Conservation (phyloP, 108 stramenopile genomes). For the Cyclotella kingstonii region DNA sequence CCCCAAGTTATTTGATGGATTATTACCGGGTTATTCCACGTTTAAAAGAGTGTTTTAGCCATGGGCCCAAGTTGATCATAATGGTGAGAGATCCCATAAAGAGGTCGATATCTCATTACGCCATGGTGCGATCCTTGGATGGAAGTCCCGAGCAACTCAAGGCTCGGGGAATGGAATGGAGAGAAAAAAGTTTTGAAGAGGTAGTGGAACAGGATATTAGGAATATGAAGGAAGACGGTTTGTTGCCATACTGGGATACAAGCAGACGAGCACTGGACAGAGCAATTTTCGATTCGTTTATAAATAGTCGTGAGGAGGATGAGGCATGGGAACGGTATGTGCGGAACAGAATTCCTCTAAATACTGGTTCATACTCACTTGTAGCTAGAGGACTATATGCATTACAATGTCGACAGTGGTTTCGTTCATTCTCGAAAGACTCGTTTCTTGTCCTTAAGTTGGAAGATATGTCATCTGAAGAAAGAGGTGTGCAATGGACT, state of each 20-base stretch:
- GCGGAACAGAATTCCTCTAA: conserved; percentile 63
- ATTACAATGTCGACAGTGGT: conserved; percentile 91
- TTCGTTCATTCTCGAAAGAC: conserved; percentile 65
- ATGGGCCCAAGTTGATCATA: conserved; percentile 78
- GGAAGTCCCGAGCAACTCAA: conserved; percentile 84
- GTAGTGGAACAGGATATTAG: conserved; percentile 79
- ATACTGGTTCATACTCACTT: conserved; percentile 87
- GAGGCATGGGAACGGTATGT: conserved; percentile 70
- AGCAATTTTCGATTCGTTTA: conserved; percentile 48
- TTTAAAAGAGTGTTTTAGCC: conserved; percentile 59
- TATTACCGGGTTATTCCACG: conserved; percentile 91
- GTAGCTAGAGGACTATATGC: conserved; percentile 91
- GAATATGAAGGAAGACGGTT: conserved; percentile 65
- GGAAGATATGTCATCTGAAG: conserved; percentile 65
- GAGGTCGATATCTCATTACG: conserved; percentile 90
- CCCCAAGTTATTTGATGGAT: conserved; percentile 91
- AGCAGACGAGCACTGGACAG: conserved; percentile 52
- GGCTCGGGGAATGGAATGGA: conserved; percentile 78
- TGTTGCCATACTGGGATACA: conserved; percentile 76
- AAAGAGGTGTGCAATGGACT: conserved; percentile 46
- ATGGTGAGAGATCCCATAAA: conserved; percentile 93
- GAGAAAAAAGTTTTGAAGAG: conserved; percentile 74
- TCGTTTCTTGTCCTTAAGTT: conserved; percentile 75
- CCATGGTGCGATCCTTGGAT: conserved; percentile 86
- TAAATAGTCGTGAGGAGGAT: conserved; percentile 56